Evolutionary conservation across 163 green algal species (phyloP).

Genomic region (Scenedesmus sp.): DNA sequence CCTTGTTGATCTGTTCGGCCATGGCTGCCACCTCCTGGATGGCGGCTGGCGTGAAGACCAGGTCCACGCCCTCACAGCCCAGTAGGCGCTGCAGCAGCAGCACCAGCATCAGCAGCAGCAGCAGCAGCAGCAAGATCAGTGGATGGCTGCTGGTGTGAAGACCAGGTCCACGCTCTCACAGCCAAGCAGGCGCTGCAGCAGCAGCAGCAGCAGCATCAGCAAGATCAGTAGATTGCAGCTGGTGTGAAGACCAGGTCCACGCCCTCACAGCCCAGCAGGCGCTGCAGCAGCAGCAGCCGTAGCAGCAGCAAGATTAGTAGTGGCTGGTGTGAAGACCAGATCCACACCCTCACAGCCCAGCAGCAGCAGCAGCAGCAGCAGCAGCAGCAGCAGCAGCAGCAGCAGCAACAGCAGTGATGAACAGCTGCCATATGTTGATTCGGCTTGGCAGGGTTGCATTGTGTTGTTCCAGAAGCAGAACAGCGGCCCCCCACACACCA

Average conservation of each 20-base stretch:
- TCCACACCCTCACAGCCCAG: constrained; percentile 90
- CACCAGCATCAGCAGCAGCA: constrained; percentile 11
- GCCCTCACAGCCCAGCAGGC: constrained; percentile 91
- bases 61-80: constrained; percentile 89
- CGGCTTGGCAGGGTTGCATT: too few relatives aligned
- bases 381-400: background rate
- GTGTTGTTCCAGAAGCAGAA: too few relatives aligned
- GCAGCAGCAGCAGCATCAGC: background rate
- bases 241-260: constrained; percentile 92
- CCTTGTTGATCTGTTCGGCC: constrained; percentile 88
- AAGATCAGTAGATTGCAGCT: constrained; percentile 59
- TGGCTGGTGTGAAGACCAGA: constrained; percentile 85
- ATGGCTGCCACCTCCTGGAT: constrained; percentile 85
- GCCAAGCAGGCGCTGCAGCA: constrained; percentile 76
- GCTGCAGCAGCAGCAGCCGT: constrained; percentile 45
- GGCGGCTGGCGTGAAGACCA: constrained; percentile 88
- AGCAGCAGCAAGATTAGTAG: background rate
- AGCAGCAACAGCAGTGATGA: background rate
- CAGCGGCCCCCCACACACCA: too few relatives aligned
- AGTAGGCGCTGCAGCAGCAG: constrained; percentile 76
- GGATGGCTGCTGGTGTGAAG: constrained; percentile 82
- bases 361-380: constrained; percentile 64
- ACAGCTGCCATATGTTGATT: background rate
- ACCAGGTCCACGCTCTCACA: constrained; percentile 90
- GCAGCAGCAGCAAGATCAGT: background rate